Conservation (phyloP, 768 basidiomycete species). For the Pisolithus tinctorius region DNA sequence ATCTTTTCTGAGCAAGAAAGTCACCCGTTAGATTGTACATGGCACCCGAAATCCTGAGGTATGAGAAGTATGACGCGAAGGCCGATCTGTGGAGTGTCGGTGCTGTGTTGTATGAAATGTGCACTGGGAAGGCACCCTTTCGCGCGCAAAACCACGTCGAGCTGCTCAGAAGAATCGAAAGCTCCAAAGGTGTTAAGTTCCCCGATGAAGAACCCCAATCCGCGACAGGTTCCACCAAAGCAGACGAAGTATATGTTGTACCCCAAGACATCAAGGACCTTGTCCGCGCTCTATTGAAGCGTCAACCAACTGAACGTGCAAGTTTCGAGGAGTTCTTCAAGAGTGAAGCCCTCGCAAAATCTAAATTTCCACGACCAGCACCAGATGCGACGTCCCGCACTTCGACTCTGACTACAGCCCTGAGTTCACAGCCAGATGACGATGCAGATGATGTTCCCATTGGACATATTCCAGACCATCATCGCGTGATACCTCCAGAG, state of each 20-base stretch:
- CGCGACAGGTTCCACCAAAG: slow-evolving; percentile 16
- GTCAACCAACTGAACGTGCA: slow-evolving; percentile 77
- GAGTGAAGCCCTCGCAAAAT: slow-evolving; percentile 69
- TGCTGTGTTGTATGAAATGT: slow-evolving; percentile 94
- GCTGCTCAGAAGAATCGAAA: slow-evolving; percentile 86
- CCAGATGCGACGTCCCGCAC: slow-evolving; percentile 9
- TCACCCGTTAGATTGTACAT: slow-evolving; percentile 73
- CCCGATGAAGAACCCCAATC: slow-evolving; percentile 76
- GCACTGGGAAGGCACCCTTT: slow-evolving; percentile 89
- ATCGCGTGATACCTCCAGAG: slow-evolving; percentile 69
- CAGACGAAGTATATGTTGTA: slow-evolving; percentile 52
- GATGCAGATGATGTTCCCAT: slow-evolving; percentile 24
- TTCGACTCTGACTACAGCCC: slow-evolving; percentile 5
- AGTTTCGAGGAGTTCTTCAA: slow-evolving; percentile 91
- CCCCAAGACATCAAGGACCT: slow-evolving; percentile 82
- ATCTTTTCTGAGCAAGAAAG: not conserved
- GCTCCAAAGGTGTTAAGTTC: slow-evolving; percentile 86
- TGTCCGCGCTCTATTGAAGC: slow-evolving; percentile 76
- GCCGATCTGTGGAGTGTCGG: slow-evolving; percentile 99
- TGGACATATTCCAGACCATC: slow-evolving; percentile 61
- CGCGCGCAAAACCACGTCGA: slow-evolving; percentile 96
- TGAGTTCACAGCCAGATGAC: slow-evolving; percentile 21
- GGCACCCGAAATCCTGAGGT: slow-evolving; percentile 96
- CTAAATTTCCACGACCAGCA: slow-evolving; percentile 61
- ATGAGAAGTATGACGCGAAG: slow-evolving; percentile 97